Evolutionary conservation across 2,329 filamentous ascomycete genomes (phyloP).

Genomic region (Torrubiellomyces zombiae): DNA sequence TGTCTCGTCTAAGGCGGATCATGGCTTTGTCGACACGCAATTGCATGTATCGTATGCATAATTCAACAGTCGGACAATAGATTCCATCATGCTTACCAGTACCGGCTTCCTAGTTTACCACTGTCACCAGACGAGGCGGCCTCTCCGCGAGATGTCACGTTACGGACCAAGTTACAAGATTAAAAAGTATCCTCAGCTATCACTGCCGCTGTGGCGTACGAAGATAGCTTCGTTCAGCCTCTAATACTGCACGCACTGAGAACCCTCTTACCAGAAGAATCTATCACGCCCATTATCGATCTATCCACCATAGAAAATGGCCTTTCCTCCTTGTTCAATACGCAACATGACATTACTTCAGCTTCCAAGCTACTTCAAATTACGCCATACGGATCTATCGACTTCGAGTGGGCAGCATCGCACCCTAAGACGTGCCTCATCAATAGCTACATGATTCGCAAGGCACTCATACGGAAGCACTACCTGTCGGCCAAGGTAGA

Average conservation of each 20-base stretch:
- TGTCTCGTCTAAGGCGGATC: too few species aligned
- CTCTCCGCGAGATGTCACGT: constrained; percentile 6
- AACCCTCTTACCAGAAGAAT: constrained; percentile 36
- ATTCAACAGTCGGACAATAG: constrained; percentile 11
- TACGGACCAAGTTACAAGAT: constrained; percentile 10
- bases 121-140: constrained; percentile 4
- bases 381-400: constrained; percentile 69
- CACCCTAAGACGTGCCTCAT: constrained; percentile 48
- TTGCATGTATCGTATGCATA: constrained; percentile 13
- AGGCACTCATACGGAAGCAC: constrained; percentile 92
- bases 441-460: constrained; percentile 90
- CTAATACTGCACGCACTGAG: constrained; percentile 61
- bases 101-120: constrained; percentile 11
- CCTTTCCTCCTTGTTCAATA: too few species aligned
- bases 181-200: too few species aligned
- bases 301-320: constrained; percentile 12
- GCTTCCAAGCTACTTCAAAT: constrained; percentile 53
- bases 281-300: constrained; percentile 38
- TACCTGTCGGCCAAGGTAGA: constrained; percentile 73
- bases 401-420: constrained; percentile 58
- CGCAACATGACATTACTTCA: constrained; percentile 16
- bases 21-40: too few species aligned
- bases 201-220: constrained; percentile 67
- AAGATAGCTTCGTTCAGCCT: constrained; percentile 77
- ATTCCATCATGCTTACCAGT: constrained; percentile 22